Base-by-base conservation (phyloP, 257 asterid genomes). In the Jasminum sambac region DNA sequence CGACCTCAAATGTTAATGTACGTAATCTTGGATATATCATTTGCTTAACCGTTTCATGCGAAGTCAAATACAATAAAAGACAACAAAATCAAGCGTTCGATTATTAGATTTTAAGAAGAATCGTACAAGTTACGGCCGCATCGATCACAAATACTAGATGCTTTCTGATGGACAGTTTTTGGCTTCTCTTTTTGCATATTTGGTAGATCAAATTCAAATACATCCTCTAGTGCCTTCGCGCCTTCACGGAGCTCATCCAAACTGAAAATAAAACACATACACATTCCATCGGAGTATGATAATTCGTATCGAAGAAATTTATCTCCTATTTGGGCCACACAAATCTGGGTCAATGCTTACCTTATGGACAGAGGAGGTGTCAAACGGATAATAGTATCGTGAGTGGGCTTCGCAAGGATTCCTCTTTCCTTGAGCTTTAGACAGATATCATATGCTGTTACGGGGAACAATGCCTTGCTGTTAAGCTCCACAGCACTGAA, bases 351-450 rank as follows among this genome's bases (percentile, higher is more conserved):
- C 23, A 24, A 55, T 55, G 10, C 65, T 30, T 86, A 93, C 98
- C 96, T 89, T 73, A 93, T 89, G 46, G 92, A 83, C 11, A 93
- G 84, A 16, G 98, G 98, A 70, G 98, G 98, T 6, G 98, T 90
- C 73, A 91, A 73, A 24, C 97, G 91, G 69, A 94, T 83, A 50
- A 88, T 88, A 38, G 96, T 78, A 74, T 89, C 91, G 36, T 94
- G 99, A 16, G 98, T 91, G 9, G 97, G 96, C 79, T 91, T 94
- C 38, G 98, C 96, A 7, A 94, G 96, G 75, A 91, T 83, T 39
- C 99, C 98, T 78, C 98, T 78, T 74, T 88, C 96, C 80, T 94
- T 94, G 70, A 94, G 85, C 81, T 89, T 91, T 81, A 94, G 84
- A 79, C 99, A 94, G 76, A 94, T 76, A 65, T 89, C 98, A 72